phyloP scores from a whole-genome alignment of 306 rosid genomes.

The Arachis stenosperma region DNA sequence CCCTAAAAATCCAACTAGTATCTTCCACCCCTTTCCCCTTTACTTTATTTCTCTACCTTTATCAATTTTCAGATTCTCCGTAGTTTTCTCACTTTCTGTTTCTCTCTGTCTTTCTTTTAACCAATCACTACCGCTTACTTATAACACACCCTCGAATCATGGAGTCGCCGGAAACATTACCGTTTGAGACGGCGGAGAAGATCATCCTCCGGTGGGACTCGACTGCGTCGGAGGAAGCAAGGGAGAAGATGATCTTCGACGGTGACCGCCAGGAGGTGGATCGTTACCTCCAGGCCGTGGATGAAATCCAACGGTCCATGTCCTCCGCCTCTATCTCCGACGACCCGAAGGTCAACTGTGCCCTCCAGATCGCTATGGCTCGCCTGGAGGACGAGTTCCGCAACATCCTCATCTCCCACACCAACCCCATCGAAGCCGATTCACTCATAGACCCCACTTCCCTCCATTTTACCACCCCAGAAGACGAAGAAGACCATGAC shows the following conservation, averaged over 20 bases:
- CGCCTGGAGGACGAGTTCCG: slow-evolving; percentile 96
- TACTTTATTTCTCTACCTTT: neutral
- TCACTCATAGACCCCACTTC: slow-evolving; percentile 61
- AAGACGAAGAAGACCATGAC: slow-evolving; percentile 8
- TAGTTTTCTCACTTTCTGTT: neutral
- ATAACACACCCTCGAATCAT: slow-evolving; percentile 17
- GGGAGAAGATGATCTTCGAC: slow-evolving; percentile 83
- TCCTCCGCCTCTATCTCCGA: slow-evolving; percentile 63
- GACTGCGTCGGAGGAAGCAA: slow-evolving; percentile 79
- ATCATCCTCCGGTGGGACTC: slow-evolving; percentile 94
- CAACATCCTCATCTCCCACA: slow-evolving; percentile 74
- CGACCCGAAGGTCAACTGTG: slow-evolving; percentile 63
- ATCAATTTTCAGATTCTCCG: slow-evolving; percentile 8
- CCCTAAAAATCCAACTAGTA: slow-evolving; percentile 22
- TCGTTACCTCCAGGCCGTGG: slow-evolving; percentile 86
- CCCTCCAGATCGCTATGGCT: slow-evolving; percentile 99
- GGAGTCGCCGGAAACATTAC: slow-evolving; percentile 56
- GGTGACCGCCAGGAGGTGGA: slow-evolving; percentile 74
- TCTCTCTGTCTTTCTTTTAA: neutral
- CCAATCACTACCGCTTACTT: neutral
- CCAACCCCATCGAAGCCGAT: slow-evolving; percentile 67
- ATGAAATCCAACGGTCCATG: slow-evolving; percentile 86
- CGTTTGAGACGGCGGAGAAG: slow-evolving; percentile 70
- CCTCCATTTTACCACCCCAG: slow-evolving; percentile 26
- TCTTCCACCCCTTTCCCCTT: neutral